Conservation (phyloP, 768 basidiomycete species). For the Amanita muscaria region DNA sequence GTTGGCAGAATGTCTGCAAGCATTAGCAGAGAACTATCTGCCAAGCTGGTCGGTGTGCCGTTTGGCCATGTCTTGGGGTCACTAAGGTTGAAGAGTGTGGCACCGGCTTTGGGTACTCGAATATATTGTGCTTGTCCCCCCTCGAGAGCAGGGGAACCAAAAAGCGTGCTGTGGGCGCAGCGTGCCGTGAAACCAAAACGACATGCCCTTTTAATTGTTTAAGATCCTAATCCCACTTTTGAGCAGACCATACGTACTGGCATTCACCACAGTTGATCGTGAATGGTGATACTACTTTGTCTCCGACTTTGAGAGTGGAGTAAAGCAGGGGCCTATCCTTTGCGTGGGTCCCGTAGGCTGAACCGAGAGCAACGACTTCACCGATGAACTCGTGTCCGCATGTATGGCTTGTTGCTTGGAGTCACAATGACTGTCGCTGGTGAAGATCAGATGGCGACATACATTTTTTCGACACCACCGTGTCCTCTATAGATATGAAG, state of each 20-base stretch:
- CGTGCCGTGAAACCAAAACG: slow-evolving; percentile 66
- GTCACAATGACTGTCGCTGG: not conserved
- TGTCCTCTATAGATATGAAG: slow-evolving; percentile 68
- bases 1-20: slow-evolving; percentile 77
- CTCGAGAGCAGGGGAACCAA: slow-evolving; percentile 57
- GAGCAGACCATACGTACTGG: slow-evolving; percentile 41
- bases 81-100: slow-evolving; percentile 60
- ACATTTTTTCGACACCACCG: slow-evolving; percentile 44
- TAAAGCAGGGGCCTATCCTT: slow-evolving; percentile 54
- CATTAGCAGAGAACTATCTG: slow-evolving; percentile 61
- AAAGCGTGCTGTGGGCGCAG: slow-evolving; percentile 50
- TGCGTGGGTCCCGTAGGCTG: slow-evolving; percentile 36
- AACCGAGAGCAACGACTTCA: slow-evolving; percentile 58
- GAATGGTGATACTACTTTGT: slow-evolving; percentile 76
- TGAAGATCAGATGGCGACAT: slow-evolving; percentile 15
- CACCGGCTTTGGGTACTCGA: slow-evolving; percentile 72
- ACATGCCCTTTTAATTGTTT: slow-evolving; percentile 56
- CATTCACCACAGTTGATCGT: slow-evolving; percentile 82
- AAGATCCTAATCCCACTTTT: not conserved
- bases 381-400: slow-evolving; percentile 78
- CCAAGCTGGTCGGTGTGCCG: slow-evolving; percentile 22
- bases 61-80: slow-evolving; percentile 39
- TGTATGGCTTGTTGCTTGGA: slow-evolving; percentile 35
- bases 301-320: slow-evolving; percentile 54
- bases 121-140: slow-evolving; percentile 78